Percentiles rank a stretch among this genome's conserved stretches.
These are phyloP conservation scores for Annulohypoxylon stygium DNA, from an alignment of 495 filamentous ascomycete genomes.

Conservation along the genomic window DNA sequence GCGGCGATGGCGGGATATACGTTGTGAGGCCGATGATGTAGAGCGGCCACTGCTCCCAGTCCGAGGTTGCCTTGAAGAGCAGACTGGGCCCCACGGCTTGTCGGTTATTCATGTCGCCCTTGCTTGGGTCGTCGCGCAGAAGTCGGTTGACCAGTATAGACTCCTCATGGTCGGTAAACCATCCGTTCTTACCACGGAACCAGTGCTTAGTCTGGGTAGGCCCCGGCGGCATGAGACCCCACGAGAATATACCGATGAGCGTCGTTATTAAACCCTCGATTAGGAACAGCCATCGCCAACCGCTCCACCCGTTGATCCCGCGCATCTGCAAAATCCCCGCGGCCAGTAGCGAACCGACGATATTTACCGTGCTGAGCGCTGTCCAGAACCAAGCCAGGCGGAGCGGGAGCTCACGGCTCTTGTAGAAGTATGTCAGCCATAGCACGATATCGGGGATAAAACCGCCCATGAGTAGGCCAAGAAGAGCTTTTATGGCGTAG, in stretches of 20 bases:
- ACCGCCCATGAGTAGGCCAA: conserved; percentile 64
- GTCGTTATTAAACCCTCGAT: conserved; percentile 69
- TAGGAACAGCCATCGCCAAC: conserved; percentile 68
- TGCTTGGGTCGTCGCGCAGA: conserved; percentile 73
- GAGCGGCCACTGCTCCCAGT: conserved; percentile 72
- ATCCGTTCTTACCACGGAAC: conserved; percentile 68
- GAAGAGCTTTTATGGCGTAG: conserved; percentile 58
- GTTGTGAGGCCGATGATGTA: conserved; percentile 67
- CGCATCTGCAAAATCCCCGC: conserved; percentile 66
- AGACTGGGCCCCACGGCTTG: conserved; percentile 61
- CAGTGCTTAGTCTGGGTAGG: conserved; percentile 66
- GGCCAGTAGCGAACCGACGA: conserved; percentile 64
- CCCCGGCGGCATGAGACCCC: conserved; percentile 66
- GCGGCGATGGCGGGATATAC: conserved; percentile 64
- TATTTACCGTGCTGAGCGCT: conserved; percentile 57
- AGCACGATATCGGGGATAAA: conserved; percentile 66
- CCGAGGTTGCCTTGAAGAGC: conserved; percentile 63
- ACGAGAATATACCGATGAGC: conserved; percentile 65
- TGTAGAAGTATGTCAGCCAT: conserved; percentile 68
- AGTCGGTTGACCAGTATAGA: conserved; percentile 72
- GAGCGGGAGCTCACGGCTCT: conserved; percentile 63
- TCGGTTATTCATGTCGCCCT: conserved; percentile 73
- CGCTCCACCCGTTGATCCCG: conserved; percentile 61
- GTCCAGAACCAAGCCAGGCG: conserved; percentile 68
- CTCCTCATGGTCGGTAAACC: conserved; percentile 73